Percentiles rank a stretch among this genome's conserved stretches.
phyloP scores from a whole-genome alignment of 2,329 filamentous ascomycete species.

The Calonectria fujianensis region DNA sequence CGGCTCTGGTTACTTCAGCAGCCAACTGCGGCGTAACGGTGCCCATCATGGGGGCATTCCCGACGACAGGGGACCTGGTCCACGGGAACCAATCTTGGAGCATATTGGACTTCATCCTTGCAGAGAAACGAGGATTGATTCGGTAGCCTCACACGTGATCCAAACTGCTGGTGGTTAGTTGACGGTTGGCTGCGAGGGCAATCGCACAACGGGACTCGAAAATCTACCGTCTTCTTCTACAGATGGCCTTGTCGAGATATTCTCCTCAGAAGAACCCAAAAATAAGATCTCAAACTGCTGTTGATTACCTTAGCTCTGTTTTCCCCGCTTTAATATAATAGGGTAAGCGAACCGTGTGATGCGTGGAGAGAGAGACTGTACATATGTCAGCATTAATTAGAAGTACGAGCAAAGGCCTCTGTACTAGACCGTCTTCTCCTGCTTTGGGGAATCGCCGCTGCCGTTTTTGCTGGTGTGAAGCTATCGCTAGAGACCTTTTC shows the following conservation, averaged over 20 bases:
- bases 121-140: background rate
- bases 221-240: too few relatives aligned
- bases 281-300: background rate
- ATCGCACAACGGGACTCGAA: too few relatives aligned
- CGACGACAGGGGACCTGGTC: conserved; percentile 54
- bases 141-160: background rate
- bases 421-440: background rate
- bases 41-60: conserved; percentile 62
- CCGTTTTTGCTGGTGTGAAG: background rate
- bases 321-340: background rate
- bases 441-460: background rate
- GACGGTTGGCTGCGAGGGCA: too few relatives aligned
- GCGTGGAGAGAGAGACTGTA: background rate
- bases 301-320: background rate
- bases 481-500: background rate
- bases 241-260: too few relatives aligned
- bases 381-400: background rate
- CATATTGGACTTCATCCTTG: background rate
- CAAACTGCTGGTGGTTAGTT: background rate
- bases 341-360: background rate
- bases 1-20: conserved; percentile 62
- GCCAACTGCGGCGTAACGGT: conserved; percentile 59
- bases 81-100: conserved; percentile 12
- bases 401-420: too few relatives aligned
- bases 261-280: too few relatives aligned